Evolutionary conservation across 257 asterid genomes (phyloP).

Genomic region (Solanum lycopersicoides): DNA sequence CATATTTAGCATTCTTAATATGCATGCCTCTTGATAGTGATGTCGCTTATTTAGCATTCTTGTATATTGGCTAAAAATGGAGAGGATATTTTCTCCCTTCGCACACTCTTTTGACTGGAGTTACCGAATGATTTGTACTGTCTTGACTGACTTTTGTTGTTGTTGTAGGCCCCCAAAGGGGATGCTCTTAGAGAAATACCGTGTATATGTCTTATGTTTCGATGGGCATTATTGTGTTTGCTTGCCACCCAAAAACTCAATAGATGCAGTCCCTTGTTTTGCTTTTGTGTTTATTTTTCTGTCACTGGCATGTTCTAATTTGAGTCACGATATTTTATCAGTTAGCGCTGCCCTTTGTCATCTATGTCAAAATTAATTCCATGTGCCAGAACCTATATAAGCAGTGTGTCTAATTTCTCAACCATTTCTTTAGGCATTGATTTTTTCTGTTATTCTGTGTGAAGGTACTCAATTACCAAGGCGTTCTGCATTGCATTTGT

Average conservation of each 20-base stretch:
- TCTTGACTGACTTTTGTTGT: not conserved
- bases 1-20: not conserved
- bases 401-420: not conserved
- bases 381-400: not conserved
- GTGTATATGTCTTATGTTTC: not conserved
- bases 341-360: not conserved
- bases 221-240: not conserved
- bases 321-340: not conserved
- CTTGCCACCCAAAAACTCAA: not conserved
- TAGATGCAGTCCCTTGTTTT: not conserved
- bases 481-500: slow-evolving; percentile 47
- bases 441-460: not conserved
- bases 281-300: not conserved
- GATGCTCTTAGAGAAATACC: not conserved
- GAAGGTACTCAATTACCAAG: slow-evolving; percentile 50
- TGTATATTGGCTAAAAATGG: not conserved
- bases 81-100: not conserved
- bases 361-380: not conserved
- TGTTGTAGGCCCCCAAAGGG: not conserved
- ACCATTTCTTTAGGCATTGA: not conserved
- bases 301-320: not conserved
- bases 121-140: not conserved
- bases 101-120: not conserved
- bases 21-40: not conserved
- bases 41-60: not conserved